These are phyloP conservation scores for Cadophora gregata DNA, from an alignment of 2,329 filamentous ascomycete species.

Conservation along the genomic window DNA sequence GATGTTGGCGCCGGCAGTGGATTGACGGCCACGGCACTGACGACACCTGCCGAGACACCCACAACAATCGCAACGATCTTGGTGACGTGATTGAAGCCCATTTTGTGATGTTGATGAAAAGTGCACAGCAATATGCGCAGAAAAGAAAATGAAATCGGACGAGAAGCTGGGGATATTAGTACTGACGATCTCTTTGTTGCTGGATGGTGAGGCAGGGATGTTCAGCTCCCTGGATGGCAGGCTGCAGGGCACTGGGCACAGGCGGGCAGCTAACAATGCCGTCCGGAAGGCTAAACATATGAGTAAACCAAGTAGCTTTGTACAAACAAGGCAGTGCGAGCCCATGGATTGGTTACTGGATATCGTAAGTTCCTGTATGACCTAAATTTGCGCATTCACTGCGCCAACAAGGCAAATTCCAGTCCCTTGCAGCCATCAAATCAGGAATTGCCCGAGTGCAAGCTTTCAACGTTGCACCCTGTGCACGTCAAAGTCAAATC, in stretches of 20 bases:
- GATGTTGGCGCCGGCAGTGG: conserved; percentile 59
- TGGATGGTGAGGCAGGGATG: not conserved
- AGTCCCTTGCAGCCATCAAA: not conserved
- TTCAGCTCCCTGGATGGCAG: conserved; percentile 6
- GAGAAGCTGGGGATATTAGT: conserved; percentile 2
- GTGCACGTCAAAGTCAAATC: not conserved
- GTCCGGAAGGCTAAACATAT: conserved; percentile 9
- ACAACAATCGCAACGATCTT: conserved; percentile 21
- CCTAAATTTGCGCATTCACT: not conserved
- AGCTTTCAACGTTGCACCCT: not conserved
- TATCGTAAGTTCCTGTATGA: conserved; percentile 5
- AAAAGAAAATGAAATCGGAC: not conserved
- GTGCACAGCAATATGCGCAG: not conserved
- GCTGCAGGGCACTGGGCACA: not conserved
- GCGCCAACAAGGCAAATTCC: conserved; percentile 2
- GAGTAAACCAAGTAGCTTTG: not conserved
- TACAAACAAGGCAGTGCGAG: conserved; percentile 1
- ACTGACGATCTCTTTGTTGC: conserved; percentile 2
- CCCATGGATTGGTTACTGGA: not conserved
- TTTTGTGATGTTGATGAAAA: conserved; percentile 15
- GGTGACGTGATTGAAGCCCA: conserved; percentile 29
- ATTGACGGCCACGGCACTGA: conserved; percentile 56
- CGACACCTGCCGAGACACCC: conserved; percentile 45
- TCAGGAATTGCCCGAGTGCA: not conserved
- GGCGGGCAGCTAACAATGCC: not conserved